These are phyloP conservation scores for Phaffomyces antillensis DNA, from an alignment of 805 yeast genomes.

Conservation along the genomic window DNA sequence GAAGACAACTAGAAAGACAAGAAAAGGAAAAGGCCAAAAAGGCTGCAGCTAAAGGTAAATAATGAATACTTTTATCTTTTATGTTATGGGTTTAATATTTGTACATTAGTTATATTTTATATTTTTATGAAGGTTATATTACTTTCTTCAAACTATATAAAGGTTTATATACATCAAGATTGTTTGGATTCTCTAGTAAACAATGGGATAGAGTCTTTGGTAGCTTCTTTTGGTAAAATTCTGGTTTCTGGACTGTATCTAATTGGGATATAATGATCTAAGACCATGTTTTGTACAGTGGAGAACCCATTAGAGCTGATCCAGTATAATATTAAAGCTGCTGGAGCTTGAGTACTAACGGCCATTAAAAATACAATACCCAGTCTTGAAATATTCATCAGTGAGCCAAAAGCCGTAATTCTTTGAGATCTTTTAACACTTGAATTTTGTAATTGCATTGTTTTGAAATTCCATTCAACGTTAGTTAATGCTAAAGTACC, in stretches of 20 bases:
- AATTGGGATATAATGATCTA: slow-evolving; percentile 40
- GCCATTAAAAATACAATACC: slow-evolving; percentile 79
- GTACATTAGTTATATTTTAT: neutral
- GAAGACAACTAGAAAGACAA: slow-evolving; percentile 70
- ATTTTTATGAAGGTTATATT: too few relatives aligned
- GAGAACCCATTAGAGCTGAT: slow-evolving; percentile 77
- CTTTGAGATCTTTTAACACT: slow-evolving; percentile 38
- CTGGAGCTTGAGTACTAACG: slow-evolving; percentile 78
- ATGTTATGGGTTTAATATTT: neutral
- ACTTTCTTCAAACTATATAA: too few relatives aligned
- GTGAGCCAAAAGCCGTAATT: slow-evolving; percentile 53
- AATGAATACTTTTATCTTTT: neutral
- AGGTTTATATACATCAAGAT: neutral
- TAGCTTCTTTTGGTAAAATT: slow-evolving; percentile 5
- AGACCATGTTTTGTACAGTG: slow-evolving; percentile 60
- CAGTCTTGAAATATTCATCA: slow-evolving; percentile 65
- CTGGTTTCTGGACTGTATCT: slow-evolving; percentile 11
- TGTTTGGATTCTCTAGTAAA: slow-evolving; percentile 3
- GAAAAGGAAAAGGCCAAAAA: slow-evolving; percentile 35
- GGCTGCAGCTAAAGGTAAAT: slow-evolving; percentile 17
- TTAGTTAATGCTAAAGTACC: slow-evolving; percentile 71
- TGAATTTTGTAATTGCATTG: slow-evolving; percentile 37
- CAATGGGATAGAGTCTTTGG: slow-evolving; percentile 6
- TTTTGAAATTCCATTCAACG: slow-evolving; percentile 72
- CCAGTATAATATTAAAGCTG: slow-evolving; percentile 84